A percentile compares a stretch with the other conserved stretches of the same genome.
These are phyloP conservation scores for Sporothrix brasiliensis DNA, from an alignment of 2,329 filamentous ascomycete species.

Conservation along the genomic window DNA sequence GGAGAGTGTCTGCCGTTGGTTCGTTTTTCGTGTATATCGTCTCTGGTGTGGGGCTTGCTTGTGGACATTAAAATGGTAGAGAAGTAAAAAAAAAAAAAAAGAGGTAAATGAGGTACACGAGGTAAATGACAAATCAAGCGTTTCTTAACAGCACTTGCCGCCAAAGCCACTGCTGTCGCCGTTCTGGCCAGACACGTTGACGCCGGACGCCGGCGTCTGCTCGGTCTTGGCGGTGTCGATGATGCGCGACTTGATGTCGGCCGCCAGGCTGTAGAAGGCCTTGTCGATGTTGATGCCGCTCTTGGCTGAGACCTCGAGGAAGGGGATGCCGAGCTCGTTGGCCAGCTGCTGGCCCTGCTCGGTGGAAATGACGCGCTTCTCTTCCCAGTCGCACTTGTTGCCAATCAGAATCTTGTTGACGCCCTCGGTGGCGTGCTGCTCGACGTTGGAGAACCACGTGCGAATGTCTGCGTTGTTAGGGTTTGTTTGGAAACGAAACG, in stretches of 20 bases:
- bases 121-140: background rate
- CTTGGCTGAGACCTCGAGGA: constrained; percentile 98
- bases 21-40: constrained; percentile 14
- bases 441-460: constrained; percentile 99
- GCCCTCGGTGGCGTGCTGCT: constrained; percentile 96
- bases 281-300: constrained; percentile 99
- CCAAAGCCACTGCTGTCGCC: constrained; percentile 59
- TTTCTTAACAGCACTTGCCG: constrained; percentile 75
- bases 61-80: background rate
- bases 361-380: constrained; percentile 92
- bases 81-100: background rate
- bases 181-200: constrained; percentile 66
- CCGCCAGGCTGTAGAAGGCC: constrained; percentile 92
- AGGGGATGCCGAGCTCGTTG: constrained; percentile 94
- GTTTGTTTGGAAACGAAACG: too few relatives aligned
- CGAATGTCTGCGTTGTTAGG: constrained; percentile 74
- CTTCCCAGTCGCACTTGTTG: constrained; percentile 99
- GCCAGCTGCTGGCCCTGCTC: constrained; percentile 92
- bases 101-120: background rate
- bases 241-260: constrained; percentile 97
- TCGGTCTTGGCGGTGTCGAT: constrained; percentile 88
- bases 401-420: constrained; percentile 99
- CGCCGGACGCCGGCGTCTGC: constrained; percentile 58
- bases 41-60: background rate
- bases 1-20: background rate